phyloP scores from a whole-genome alignment of 2,329 filamentous ascomycete species.

The Chaetothyriales sp. region DNA sequence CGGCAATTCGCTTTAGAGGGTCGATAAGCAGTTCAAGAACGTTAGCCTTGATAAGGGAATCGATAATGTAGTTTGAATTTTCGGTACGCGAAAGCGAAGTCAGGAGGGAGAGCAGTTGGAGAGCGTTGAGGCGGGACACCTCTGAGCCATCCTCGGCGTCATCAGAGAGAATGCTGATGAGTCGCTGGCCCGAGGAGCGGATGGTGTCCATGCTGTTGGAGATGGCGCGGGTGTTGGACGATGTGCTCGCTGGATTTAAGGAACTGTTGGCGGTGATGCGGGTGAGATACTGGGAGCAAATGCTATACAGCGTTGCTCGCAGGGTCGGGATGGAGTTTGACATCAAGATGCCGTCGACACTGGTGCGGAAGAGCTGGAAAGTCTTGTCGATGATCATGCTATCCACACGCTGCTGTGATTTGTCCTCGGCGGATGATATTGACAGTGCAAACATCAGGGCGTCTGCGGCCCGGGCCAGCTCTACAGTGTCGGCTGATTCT shows the following conservation, averaged over 20 bases:
- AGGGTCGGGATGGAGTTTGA: conserved; percentile 55
- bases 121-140: conserved; percentile 67
- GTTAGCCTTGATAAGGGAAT: conserved; percentile 70
- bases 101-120: conserved; percentile 69
- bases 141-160: conserved; percentile 79
- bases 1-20: conserved; percentile 62
- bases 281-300: conserved; percentile 73
- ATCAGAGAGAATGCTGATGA: conserved; percentile 80
- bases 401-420: conserved; percentile 34
- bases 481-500: conserved; percentile 54
- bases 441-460: conserved; percentile 37
- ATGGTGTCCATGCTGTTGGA: conserved; percentile 52
- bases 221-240: conserved; percentile 29
- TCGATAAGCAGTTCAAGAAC: conserved; percentile 85
- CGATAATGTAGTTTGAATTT: conserved; percentile 60
- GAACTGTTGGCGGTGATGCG: conserved; percentile 44
- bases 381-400: conserved; percentile 79
- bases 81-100: conserved; percentile 61
- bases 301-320: conserved; percentile 77
- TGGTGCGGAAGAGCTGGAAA: conserved; percentile 80
- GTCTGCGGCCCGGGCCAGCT: conserved; percentile 65
- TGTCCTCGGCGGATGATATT: conserved; percentile 20
- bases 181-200: conserved; percentile 63
- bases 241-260: conserved; percentile 25
- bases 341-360: conserved; percentile 63